Conservation (phyloP, 371 early-diverging fungal species). For the Neoconidiobolus thromboides region DNA sequence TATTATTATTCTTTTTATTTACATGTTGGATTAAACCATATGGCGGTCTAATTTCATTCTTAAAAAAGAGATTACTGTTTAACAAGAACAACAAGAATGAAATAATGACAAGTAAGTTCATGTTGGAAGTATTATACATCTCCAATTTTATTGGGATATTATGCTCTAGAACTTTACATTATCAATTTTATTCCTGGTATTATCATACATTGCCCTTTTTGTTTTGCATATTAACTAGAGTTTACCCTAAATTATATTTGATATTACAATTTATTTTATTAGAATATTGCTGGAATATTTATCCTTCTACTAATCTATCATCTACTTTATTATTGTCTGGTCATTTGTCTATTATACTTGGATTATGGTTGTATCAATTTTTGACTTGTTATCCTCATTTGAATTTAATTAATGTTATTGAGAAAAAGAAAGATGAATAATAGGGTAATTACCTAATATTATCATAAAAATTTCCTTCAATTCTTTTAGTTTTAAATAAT, state of each 20-base stretch:
- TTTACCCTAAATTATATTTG: constrained; percentile 3
- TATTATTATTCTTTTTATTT: constrained; percentile 35
- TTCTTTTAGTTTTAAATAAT: too few relatives aligned
- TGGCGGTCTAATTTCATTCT: not conserved
- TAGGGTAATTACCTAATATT: too few relatives aligned
- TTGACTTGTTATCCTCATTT: too few relatives aligned
- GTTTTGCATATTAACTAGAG: constrained; percentile 23
- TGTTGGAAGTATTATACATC: constrained; percentile 40
- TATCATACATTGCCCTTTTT: constrained; percentile 64
- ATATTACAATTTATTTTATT: constrained; percentile 11
- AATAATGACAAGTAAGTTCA: constrained; percentile 3
- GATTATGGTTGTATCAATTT: constrained; percentile 6
- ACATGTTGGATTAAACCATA: constrained; percentile 28
- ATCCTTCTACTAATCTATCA: constrained; percentile 36
- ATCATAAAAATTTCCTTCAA: too few relatives aligned
- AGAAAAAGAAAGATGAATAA: too few relatives aligned
- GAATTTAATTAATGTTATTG: too few relatives aligned
- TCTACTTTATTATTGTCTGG: constrained; percentile 25
- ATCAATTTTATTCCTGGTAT: constrained; percentile 93
- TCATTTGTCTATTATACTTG: constrained; percentile 22
- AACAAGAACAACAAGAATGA: not conserved
- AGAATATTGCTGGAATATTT: constrained; percentile 62
- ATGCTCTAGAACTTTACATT: constrained; percentile 77
- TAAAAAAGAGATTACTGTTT: not conserved
- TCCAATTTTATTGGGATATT: constrained; percentile 73